Percentiles rank a stretch among this genome's conserved stretches.
Evolutionary conservation across 2,329 filamentous ascomycete genomes (phyloP).

Genomic region (Ophiostoma sp.): DNA sequence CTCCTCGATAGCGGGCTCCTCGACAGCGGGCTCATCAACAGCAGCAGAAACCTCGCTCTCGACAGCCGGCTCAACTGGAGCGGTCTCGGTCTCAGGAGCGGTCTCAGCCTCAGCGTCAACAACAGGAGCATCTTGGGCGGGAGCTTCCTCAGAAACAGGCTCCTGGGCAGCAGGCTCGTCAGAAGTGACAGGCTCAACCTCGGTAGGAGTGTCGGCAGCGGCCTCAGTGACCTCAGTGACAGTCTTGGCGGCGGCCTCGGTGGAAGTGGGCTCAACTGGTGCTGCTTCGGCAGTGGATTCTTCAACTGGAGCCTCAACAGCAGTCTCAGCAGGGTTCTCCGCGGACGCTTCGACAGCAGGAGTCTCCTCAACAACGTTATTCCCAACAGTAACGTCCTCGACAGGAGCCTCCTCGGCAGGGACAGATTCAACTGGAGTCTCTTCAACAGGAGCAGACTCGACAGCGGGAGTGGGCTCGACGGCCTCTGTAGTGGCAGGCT

Average conservation of each 20-base stretch:
- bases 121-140: not conserved
- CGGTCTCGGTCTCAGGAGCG: not conserved
- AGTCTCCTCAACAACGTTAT: not conserved
- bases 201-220: not conserved
- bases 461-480: not conserved
- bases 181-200: slow-evolving; percentile 9
- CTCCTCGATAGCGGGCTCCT: not conserved
- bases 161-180: slow-evolving; percentile 18
- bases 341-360: slow-evolving; percentile 10
- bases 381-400: not conserved
- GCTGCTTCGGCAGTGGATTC: not conserved
- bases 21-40: not conserved
- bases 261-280: not conserved
- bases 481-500: not conserved
- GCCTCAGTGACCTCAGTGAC: not conserved
- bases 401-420: not conserved
- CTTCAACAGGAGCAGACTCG: not conserved
- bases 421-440: not conserved
- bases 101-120: not conserved
- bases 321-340: not conserved
- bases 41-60: not conserved
- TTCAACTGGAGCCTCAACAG: not conserved
- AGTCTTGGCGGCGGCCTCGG: not conserved
- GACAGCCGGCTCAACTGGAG: not conserved
- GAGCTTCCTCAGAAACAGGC: not conserved